Conservation (phyloP, 345 rosid genomes). For the Cardamine chenopodiifolia region DNA sequence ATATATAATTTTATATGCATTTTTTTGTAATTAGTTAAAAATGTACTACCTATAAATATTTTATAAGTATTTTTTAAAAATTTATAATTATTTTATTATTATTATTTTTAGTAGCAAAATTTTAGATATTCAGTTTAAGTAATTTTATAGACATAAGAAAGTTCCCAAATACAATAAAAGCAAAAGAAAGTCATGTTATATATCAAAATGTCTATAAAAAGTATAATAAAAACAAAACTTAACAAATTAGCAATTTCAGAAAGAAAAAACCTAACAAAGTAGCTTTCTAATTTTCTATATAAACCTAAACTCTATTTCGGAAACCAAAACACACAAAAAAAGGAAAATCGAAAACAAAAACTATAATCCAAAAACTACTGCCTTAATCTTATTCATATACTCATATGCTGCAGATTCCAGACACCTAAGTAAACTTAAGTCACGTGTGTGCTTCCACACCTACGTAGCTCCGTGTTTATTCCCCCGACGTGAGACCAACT, state of each 20-base stretch:
- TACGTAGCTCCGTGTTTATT: background rate
- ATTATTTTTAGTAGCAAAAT: too few relatives aligned
- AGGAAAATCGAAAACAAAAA: too few relatives aligned
- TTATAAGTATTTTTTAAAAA: too few relatives aligned
- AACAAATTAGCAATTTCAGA: background rate
- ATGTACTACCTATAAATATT: too few relatives aligned
- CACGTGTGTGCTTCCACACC: background rate
- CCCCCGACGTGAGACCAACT: conserved; percentile 32
- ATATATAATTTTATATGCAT: too few relatives aligned
- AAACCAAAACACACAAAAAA: background rate
- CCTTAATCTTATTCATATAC: background rate
- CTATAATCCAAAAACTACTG: background rate
- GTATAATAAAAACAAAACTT: background rate
- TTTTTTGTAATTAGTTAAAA: too few relatives aligned
- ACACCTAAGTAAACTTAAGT: background rate
- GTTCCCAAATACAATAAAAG: too few relatives aligned
- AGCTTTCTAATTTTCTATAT: background rate
- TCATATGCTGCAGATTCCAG: background rate
- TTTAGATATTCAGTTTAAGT: too few relatives aligned
- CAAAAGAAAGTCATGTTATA: too few relatives aligned
- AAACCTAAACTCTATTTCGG: background rate
- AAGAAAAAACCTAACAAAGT: background rate
- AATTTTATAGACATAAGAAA: too few relatives aligned
- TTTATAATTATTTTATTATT: too few relatives aligned
- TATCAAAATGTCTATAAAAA: too few relatives aligned